Percentiles rank a stretch among this genome's conserved stretches.
Evolutionary conservation across 2,329 filamentous ascomycete species (phyloP).

Genomic region (Cladosporium sp.): DNA sequence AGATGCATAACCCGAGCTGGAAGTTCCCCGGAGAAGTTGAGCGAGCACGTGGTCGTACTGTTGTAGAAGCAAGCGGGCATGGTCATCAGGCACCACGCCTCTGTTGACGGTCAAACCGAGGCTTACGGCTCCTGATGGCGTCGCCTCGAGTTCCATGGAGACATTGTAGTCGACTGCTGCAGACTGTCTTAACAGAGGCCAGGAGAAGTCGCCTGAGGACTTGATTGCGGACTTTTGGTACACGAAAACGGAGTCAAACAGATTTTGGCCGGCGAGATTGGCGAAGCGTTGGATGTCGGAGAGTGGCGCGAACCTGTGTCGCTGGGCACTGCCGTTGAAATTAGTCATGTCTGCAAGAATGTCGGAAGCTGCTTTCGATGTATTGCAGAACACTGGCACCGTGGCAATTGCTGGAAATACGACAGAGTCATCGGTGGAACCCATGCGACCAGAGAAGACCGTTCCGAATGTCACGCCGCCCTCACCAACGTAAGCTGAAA

Average conservation of each 20-base stretch:
- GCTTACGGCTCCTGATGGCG: conserved; percentile 41
- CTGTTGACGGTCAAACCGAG: conserved; percentile 62
- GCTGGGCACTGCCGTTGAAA: conserved; percentile 58
- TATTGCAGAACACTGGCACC: conserved; percentile 61
- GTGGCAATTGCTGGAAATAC: conserved; percentile 79
- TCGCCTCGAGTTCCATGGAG: conserved; percentile 71
- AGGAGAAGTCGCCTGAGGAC: conserved; percentile 32
- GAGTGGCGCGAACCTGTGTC: conserved; percentile 66
- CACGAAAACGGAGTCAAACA: conserved; percentile 82
- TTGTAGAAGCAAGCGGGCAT: conserved; percentile 59
- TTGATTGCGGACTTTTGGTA: conserved; percentile 58
- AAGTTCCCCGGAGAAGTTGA: conserved; percentile 42
- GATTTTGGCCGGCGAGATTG: conserved; percentile 54
- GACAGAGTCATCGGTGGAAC: conserved; percentile 51
- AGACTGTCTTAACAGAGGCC: conserved; percentile 58
- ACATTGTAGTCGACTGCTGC: conserved; percentile 70
- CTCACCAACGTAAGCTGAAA: conserved; percentile 74
- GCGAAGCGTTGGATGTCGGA: conserved; percentile 67
- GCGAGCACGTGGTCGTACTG: conserved; percentile 67
- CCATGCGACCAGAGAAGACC: conserved; percentile 68
- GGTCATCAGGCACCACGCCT: conserved; percentile 59
- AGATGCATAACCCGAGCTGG: not conserved
- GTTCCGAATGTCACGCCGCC: conserved; percentile 67
- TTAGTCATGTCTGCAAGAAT: conserved; percentile 59
- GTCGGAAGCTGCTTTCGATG: conserved; percentile 48